Evolutionary conservation across 768 basidiomycete genomes (phyloP), one percentile per base, ranked within the genome.

Genomic region (Suillus subalutaceus): DNA sequence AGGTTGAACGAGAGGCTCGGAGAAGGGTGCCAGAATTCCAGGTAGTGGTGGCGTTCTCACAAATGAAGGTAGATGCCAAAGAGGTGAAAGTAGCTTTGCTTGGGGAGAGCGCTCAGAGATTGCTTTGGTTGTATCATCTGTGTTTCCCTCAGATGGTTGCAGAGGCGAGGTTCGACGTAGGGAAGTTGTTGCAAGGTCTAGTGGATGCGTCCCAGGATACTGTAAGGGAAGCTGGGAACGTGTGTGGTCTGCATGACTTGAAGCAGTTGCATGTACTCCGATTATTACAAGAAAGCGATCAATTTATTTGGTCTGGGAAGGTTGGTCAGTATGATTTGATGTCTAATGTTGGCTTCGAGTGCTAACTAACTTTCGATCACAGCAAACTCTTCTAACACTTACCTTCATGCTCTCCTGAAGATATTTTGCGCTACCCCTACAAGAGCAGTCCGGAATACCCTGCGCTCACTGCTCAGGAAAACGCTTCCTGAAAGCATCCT

Each of bases 71-170:
- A 55, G 55, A 46, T 40, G 72, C 76, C 6, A 79, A 79, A 48
- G 69, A 75, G n/a, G 82, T 79, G 63, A 86, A 81, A 74, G 78
- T 76, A 0, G 87, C 88, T 0, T 75, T 99, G 67, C 78, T 97
- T 37, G 85, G 89, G 0, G 96, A 98, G 78, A 85, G 86, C 60
- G 88, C 95, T 1, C 88, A 95, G 69, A 78, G 95, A 35, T 76
- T 99, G 50, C 79, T 97, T 66, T 92, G 90, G 86, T 82, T 96
- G 60, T 99, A 97, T 74, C 93, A 97, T 70, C 83, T 83, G 30
- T 89, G 87, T 66, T 76, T 96, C 37, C 93, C 94, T 0, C 80
- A 84, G 1, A 78, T 94, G 1, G 90, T 92, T 4, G 86, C 88
- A 0, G 94, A 96, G 74, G 88, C 88, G 35, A 83, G 89, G 60